A percentile compares a stretch with the other conserved stretches of the same genome.
Evolutionary conservation across 345 rosid species (phyloP).

Genomic region (Hirschfeldia incana): DNA sequence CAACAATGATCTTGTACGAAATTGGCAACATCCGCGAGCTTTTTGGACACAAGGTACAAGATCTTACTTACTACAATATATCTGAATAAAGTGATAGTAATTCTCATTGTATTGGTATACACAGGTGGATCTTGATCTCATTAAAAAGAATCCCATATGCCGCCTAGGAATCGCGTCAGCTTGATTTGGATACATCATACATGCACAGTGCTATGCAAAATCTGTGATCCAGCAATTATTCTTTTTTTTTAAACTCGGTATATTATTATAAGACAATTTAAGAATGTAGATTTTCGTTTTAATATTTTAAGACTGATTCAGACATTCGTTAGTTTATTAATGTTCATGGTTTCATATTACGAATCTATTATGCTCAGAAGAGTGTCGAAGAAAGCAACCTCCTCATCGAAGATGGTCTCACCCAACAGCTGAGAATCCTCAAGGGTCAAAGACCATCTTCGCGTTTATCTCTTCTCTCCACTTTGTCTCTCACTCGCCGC

Average conservation of each 20-base stretch:
- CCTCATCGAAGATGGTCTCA: neutral
- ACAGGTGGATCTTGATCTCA: slow-evolving; percentile 87
- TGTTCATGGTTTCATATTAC: slow-evolving; percentile 4
- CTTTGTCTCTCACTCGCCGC: slow-evolving; percentile 55
- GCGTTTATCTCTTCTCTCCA: slow-evolving; percentile 59
- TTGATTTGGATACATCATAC: slow-evolving; percentile 9
- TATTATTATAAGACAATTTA: neutral
- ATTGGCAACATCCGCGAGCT: slow-evolving; percentile 87
- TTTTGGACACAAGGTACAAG: slow-evolving; percentile 89
- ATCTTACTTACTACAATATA: neutral
- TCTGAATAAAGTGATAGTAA: neutral
- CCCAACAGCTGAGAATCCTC: slow-evolving; percentile 15
- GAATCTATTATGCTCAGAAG: slow-evolving; percentile 12
- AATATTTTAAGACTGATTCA: neutral
- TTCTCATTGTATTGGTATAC: neutral
- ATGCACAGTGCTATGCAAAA: neutral
- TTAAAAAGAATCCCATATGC: slow-evolving; percentile 73
- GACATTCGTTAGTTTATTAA: neutral
- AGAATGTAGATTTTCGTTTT: neutral
- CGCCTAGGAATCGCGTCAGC: slow-evolving; percentile 57
- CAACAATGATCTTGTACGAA: slow-evolving; percentile 88
- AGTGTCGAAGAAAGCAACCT: slow-evolving; percentile 10
- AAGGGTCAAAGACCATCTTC: slow-evolving; percentile 47
- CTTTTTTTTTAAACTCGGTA: neutral
- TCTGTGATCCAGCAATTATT: neutral